Base-by-base conservation (phyloP, 2,329 filamentous ascomycete species). In the Sclerotiophoma versabilis region DNA sequence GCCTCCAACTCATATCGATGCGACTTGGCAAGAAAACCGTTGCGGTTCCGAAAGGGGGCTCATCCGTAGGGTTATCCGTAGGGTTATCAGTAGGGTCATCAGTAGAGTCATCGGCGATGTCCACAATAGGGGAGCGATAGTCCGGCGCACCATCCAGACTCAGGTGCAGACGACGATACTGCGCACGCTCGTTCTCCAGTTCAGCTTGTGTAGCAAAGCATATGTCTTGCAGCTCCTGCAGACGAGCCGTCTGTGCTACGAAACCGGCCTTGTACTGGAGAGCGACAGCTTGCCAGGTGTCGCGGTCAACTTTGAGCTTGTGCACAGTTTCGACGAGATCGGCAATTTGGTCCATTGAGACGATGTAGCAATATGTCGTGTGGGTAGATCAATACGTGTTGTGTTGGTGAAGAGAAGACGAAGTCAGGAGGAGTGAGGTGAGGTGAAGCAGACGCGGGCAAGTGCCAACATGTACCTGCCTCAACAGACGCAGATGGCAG, bases 181-280 rank as follows among this genome's bases (percentile, higher is more conserved):
- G 52, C 10, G 37, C 54, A 19, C 66, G 59, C 43, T 71, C 66
- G 17, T 74, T 74, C 43, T 72, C 66, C 15, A 73, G 41, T 20
- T 72, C 70, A 9, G 68, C 69, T 48, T 74, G 70, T 0, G 70
- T 68, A 5, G 69, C 68, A 17, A 69, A 62, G 46, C 68, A 69
- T 0, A 72, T 59, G 26, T 69, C 59, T 38, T 69, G 65, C 1
- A 72, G 48, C 36, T 72, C 63, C 6, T 50, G 49, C 3, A 71
- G 54, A 8, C 58, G 65, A 29, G 44, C 36, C 5, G 62, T 67
- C 30, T 71, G 68, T 3, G 44, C 49, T 22, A 69, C 62, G 41
- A 73, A 71, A 3, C 66, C 71, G 6, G 54, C 44, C 46, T 66
- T 70, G 60, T 70, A 73, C 39, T 58, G 53, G 11, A 54, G 39